These are phyloP conservation scores for rapeseed (Brassica napus) DNA, from an alignment of 345 rosid genomes.

Conservation along the genomic window Da-Ae NC_063436.1:17979001-17979500, in stretches of 20 bases:
- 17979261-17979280: neutral
- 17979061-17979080: too few relatives aligned
- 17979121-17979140: neutral
- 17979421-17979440: too few relatives aligned
- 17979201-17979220: neutral
- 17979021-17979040: too few relatives aligned
- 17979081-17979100: too few relatives aligned
- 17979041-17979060: too few relatives aligned
- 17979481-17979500: too few relatives aligned
- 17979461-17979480: too few relatives aligned
- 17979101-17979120: neutral
- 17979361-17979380: too few relatives aligned
- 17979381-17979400: too few relatives aligned
- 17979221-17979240: neutral
- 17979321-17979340: neutral
- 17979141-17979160: neutral
- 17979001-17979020: too few relatives aligned
- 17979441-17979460: too few relatives aligned
- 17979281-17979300: neutral
- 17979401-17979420: too few relatives aligned
- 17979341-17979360: constrained; percentile 24
- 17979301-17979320: neutral
- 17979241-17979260: neutral
- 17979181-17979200: neutral
- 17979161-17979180: neutral